Evolutionary conservation across 2,329 filamentous ascomycete species (phyloP), one percentile per base, ranked within the genome.

Genomic region (Microdochium trichocladiopsis): DNA sequence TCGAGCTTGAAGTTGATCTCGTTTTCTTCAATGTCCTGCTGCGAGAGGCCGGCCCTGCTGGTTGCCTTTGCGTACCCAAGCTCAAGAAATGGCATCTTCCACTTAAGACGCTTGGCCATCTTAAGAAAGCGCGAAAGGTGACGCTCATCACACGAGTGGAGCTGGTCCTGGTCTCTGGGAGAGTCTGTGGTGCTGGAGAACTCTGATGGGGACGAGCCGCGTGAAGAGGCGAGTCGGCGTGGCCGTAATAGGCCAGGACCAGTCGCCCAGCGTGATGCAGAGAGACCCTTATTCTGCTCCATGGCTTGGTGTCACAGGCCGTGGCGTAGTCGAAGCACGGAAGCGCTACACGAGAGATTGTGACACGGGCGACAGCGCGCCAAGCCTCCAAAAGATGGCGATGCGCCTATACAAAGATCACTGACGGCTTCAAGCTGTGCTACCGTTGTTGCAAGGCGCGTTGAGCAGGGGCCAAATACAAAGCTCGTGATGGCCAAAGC

Each of bases 1-100:
- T 90, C 87, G 8, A 90, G 76, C 65, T 90, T 89, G 72, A 90
- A 90, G 75, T 88, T 88, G 16, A 80, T 75, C 65, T 86, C 82
- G 24, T 56, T 53, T 2, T 53, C 57, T 8, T 62, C 59, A n/a
- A 60, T 52, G 11, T 65, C 61, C 23, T 65, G 63, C 21, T 62
- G 60, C 0, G 66, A 59, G 47, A 73, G 70, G 41, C 62, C 67
- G 31, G 59, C 64, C 5, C 71, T 70, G 33, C 69, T 64, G 23
- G 70, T 69, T 0, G 82, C 81, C 2, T 73, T 69, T n/a, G 65
- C 66, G 61, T 85, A 86, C 2, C 75, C 80, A 50, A 70, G 65
- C n/a, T 76, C 75, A 28, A 86, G 71, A 57, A 82, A 82, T 12
- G 80, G 73, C 2, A 80, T 74, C 62, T 86, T 86, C 83, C 83